phyloP scores from a whole-genome alignment of 2,329 filamentous ascomycete genomes.

The Arthrobotrys sphaeroides region DNA sequence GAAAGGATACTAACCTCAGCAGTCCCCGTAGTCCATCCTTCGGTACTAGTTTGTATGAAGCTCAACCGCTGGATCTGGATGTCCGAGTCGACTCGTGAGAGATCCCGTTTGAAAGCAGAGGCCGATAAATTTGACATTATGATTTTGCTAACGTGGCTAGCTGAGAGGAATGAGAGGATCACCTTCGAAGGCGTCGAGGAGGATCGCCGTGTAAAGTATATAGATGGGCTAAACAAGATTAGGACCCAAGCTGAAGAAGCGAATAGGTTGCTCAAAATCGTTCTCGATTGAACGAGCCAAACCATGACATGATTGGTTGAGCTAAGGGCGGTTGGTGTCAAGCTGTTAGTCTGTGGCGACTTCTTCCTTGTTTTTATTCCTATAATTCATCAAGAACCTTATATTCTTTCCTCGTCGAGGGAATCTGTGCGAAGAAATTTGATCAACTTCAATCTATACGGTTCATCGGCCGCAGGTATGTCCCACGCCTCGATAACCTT shows the following conservation, averaged over 20 bases:
- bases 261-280: neutral
- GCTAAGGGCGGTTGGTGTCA: too few species aligned
- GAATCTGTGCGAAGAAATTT: neutral
- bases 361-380: too few species aligned
- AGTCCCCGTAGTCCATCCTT: slow-evolving; percentile 17
- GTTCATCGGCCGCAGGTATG: neutral
- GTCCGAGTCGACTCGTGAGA: slow-evolving; percentile 6
- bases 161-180: neutral
- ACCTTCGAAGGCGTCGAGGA: slow-evolving; percentile 3
- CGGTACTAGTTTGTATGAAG: slow-evolving; percentile 8
- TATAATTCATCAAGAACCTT: neutral
- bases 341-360: too few species aligned
- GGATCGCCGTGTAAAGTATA: neutral
- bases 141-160: slow-evolving; percentile 14
- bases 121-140: slow-evolving; percentile 3
- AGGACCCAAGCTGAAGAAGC: too few species aligned
- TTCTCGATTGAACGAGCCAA: neutral
- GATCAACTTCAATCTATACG: slow-evolving; percentile 11
- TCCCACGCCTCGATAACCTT: neutral
- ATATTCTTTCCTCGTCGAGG: neutral
- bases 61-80: slow-evolving; percentile 20
- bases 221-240: neutral
- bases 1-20: neutral
- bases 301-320: neutral
- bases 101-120: neutral